Percentiles rank a stretch among this genome's conserved stretches.
These are phyloP conservation scores for Phyllostachys edulis DNA, from an alignment of 176 grass and related monocot genomes.

Conservation along the genomic window DNA sequence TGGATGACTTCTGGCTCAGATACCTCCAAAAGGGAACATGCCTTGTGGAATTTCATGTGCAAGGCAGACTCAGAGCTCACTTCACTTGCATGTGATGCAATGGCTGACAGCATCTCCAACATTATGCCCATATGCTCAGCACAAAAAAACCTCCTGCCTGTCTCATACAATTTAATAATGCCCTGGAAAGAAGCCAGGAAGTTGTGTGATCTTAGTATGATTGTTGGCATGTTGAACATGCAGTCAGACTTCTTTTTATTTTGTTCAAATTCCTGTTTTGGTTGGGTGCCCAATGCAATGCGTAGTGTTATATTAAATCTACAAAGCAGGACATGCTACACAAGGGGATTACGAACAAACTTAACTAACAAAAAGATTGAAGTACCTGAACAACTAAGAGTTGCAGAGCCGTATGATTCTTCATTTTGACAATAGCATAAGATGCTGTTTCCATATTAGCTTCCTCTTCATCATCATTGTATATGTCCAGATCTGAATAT, in stretches of 20 bases:
- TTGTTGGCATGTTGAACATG: constrained; percentile 12
- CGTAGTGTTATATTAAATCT: neutral
- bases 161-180: constrained; percentile 71
- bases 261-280: constrained; percentile 2
- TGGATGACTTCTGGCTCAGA: constrained; percentile 77
- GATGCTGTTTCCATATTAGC: constrained; percentile 78
- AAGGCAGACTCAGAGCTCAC: constrained; percentile 58
- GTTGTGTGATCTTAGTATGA: neutral
- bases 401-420: constrained; percentile 54
- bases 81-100: constrained; percentile 76
- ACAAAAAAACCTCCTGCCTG: constrained; percentile 47
- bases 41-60: constrained; percentile 66
- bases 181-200: constrained; percentile 58
- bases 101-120: constrained; percentile 70
- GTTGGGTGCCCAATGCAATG: neutral
- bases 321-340: neutral
- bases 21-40: constrained; percentile 80
- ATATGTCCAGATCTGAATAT: constrained; percentile 76
- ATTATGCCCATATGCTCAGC: constrained; percentile 67
- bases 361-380: constrained; percentile 23
- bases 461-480: constrained; percentile 80
- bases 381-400: constrained; percentile 74
- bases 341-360: neutral
- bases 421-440: constrained; percentile 66
- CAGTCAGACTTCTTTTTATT: neutral